Evolutionary conservation across 169 alveolate species (phyloP), one percentile per base, ranked within the genome.

Genomic region (Toxoplasma gondii): DNA sequence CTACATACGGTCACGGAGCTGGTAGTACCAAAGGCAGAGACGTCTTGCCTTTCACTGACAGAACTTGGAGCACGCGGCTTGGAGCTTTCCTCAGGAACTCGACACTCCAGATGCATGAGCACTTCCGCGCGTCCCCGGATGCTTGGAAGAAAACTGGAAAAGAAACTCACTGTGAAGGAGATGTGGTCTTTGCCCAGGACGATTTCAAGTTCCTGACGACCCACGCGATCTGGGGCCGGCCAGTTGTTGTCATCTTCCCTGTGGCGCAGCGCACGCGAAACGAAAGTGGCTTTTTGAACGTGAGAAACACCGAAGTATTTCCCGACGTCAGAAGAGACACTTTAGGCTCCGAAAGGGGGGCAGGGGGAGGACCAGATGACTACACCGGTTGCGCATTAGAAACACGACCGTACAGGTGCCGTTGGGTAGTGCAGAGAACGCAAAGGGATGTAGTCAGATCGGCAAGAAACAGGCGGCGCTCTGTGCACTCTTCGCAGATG

Each of bases 151-250:
- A 9, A 0, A 17, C 22, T 17, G 34, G 27, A 9, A 29, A 64
- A 64, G 27, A 7, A 10, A 41, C 94, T 92, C 90, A 96, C 97
- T 12, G 98, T 94, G 95, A 98, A 98, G 45, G 98, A 96, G 88
- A 98, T 96, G 92, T 97, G 97, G 74, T 97, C 97, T 44, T 98
- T 98, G 31, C 97, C 99, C 27, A 97, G 36, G 67, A 95, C 96
- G 34, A 99, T 98, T 97, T 99, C 99, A 93, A 99, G 96, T 95
- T 99, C 99, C 97, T 99, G 99, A 88, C 98, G 96, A 39, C 99
- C 99, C n/a, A 97, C 96, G 44, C 97, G 97, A 94, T 99, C 99
- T 0, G 99, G 99, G 17, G 95, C 97, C 0, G 99, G 99, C 99
- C 99, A 99, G 67, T 97, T 96, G 92, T 96, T 96, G 97, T 95